Percentiles rank a stretch among this genome's conserved stretches.
Conservation (phyloP, 306 rosid genomes). For the Quercus suber region DNA sequence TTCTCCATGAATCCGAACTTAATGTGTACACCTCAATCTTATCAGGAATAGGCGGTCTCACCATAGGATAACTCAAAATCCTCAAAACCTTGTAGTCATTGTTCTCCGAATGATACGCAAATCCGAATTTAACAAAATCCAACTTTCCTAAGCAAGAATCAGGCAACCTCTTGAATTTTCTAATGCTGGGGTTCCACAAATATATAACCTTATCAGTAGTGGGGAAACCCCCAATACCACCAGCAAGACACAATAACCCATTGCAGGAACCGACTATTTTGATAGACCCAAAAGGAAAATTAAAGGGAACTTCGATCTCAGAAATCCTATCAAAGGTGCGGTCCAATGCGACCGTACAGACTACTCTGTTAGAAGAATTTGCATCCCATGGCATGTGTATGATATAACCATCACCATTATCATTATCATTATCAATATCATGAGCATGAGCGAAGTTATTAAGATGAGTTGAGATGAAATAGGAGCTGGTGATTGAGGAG, state of each 20-base stretch:
- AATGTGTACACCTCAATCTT: not conserved
- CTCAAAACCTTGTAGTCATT: not conserved
- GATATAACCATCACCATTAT: too few species aligned
- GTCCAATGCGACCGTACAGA: too few species aligned
- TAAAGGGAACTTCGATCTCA: too few species aligned
- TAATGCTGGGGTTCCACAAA: not conserved
- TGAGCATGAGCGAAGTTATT: too few species aligned
- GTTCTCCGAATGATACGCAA: not conserved
- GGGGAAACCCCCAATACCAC: too few species aligned
- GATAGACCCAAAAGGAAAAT: fast-evolving
- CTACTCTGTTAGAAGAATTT: too few species aligned
- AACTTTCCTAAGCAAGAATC: not conserved
- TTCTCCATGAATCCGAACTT: not conserved
- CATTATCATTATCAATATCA: too few species aligned
- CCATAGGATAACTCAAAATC: not conserved
- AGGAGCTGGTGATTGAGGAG: not conserved
- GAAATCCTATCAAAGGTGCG: too few species aligned
- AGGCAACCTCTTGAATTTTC: not conserved
- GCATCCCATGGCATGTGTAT: too few species aligned
- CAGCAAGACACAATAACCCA: too few species aligned
- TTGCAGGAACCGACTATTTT: too few species aligned
- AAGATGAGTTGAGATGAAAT: not conserved
- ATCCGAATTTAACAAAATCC: not conserved
- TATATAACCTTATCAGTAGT: fast-evolving
- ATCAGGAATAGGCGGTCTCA: not conserved